These are phyloP conservation scores for Vinca major DNA, from an alignment of 305 asterid species.

Conservation along the genomic window DNA sequence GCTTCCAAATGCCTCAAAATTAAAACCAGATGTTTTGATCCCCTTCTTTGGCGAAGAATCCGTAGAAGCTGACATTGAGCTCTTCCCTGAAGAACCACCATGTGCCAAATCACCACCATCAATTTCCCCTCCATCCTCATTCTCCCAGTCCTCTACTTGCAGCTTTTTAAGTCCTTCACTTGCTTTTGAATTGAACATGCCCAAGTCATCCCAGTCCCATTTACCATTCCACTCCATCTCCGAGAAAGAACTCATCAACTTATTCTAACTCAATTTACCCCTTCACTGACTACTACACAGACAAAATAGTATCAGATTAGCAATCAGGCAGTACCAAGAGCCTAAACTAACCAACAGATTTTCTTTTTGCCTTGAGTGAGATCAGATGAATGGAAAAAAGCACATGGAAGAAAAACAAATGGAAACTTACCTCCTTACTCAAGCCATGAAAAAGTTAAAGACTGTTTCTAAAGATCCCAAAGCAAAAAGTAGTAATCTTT, in stretches of 20 bases:
- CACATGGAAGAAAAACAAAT: not conserved
- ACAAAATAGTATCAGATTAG: slow-evolving; percentile 26
- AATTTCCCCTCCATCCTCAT: slow-evolving; percentile 55
- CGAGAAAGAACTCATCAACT: slow-evolving; percentile 29
- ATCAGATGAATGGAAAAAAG: not conserved
- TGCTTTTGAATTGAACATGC: slow-evolving; percentile 39
- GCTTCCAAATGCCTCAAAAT: slow-evolving; percentile 20
- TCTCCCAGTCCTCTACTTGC: slow-evolving; percentile 57
- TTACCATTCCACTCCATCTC: slow-evolving; percentile 73
- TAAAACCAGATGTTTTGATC: slow-evolving; percentile 20
- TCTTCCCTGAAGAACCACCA: slow-evolving; percentile 58
- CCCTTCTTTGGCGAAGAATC: slow-evolving; percentile 52
- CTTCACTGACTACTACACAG: slow-evolving; percentile 20
- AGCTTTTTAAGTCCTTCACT: slow-evolving; percentile 47
- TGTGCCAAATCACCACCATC: slow-evolving; percentile 46
- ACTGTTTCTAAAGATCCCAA: not conserved
- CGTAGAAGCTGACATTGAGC: slow-evolving; percentile 66
- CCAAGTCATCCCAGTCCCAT: slow-evolving; percentile 77
- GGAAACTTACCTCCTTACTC: slow-evolving; percentile 9
- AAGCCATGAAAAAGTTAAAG: slow-evolving; percentile 16
- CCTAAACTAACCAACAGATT: no score
- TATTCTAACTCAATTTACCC: slow-evolving; percentile 16
- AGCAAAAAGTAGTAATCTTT: slow-evolving; percentile 12
- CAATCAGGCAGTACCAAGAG: not conserved
- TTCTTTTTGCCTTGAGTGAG: not conserved